Conservation (phyloP, 352 stramenopile genomes). For the Salisapilia sapeloensis region DNA sequence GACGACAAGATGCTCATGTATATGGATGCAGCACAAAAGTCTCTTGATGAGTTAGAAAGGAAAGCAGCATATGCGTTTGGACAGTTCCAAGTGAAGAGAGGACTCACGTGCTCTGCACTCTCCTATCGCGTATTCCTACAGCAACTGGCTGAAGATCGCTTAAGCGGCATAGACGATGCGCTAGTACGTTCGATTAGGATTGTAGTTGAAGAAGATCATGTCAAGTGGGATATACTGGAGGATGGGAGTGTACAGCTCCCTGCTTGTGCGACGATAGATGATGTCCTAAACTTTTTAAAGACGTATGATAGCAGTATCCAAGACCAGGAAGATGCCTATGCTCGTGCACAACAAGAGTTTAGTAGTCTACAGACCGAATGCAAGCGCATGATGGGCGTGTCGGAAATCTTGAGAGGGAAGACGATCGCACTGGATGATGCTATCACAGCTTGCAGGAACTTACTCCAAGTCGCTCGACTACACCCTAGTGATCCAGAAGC, state of each 20-base stretch:
- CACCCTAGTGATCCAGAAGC: too few species aligned
- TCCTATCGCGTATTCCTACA: constrained; percentile 36
- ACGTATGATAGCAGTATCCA: constrained; percentile 13
- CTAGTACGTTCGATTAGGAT: constrained; percentile 19
- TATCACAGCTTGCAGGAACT: constrained; percentile 13
- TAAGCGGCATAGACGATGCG: constrained; percentile 3
- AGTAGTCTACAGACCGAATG: too few species aligned
- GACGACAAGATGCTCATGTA: constrained; percentile 24
- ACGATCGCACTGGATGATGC: constrained; percentile 12
- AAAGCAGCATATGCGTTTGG: constrained; percentile 16
- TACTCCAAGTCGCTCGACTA: constrained; percentile 17
- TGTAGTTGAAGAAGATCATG: constrained; percentile 21
- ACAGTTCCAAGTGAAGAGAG: constrained; percentile 12
- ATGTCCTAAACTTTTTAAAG: neutral
- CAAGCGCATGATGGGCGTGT: constrained; percentile 11
- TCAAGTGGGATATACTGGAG: constrained; percentile 18
- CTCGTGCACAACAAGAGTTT: too few species aligned
- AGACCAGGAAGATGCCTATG: too few species aligned
- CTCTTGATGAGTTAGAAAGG: constrained; percentile 11
- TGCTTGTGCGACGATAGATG: neutral
- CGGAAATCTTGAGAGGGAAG: constrained; percentile 13
- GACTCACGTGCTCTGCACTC: constrained; percentile 28
- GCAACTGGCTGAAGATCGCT: constrained; percentile 6
- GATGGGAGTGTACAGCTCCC: constrained; percentile 18
- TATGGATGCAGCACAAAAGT: constrained; percentile 18